Conservation (phyloP, 2,329 filamentous ascomycete species). For the Pseudogymnoascus sp. region DNA sequence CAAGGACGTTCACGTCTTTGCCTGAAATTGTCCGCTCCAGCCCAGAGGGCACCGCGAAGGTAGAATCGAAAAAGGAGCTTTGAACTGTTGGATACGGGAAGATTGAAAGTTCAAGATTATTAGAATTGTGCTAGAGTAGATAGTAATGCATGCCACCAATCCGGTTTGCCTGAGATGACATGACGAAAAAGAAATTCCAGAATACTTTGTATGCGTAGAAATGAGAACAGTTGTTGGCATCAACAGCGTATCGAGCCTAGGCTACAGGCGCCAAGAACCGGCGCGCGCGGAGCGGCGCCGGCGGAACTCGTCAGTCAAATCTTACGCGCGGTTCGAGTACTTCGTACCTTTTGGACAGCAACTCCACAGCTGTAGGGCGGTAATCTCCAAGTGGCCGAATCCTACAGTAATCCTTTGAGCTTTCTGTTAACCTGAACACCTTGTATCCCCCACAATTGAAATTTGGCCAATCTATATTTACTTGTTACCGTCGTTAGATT, state of each 20-base stretch:
- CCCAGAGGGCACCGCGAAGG: not conserved
- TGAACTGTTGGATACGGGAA: not conserved
- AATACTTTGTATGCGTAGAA: not conserved
- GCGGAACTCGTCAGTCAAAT: not conserved
- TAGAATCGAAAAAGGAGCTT: not conserved
- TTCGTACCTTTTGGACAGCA: slow-evolving; percentile 1
- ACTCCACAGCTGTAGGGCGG: slow-evolving; percentile 1
- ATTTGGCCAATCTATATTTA: not conserved
- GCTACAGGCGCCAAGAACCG: not conserved
- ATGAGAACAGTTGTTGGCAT: not conserved
- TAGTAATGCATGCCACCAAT: not conserved
- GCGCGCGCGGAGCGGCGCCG: not conserved
- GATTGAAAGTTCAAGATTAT: not conserved
- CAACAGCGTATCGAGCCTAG: not conserved
- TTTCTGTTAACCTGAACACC: not conserved
- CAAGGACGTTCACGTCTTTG: slow-evolving; percentile 42
- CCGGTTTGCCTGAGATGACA: not conserved
- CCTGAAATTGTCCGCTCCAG: slow-evolving; percentile 28
- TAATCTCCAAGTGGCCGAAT: slow-evolving; percentile 1
- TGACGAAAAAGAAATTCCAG: not conserved
- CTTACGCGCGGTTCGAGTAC: slow-evolving; percentile 9
- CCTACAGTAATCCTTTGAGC: not conserved
- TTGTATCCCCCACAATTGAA: slow-evolving; percentile 7
- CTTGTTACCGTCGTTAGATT: not conserved
- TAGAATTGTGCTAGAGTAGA: not conserved